Evolutionary conservation across 495 filamentous ascomycete species (phyloP), one percentile per base, ranked within the genome.

Genomic region (Penicillium samsonianum): DNA sequence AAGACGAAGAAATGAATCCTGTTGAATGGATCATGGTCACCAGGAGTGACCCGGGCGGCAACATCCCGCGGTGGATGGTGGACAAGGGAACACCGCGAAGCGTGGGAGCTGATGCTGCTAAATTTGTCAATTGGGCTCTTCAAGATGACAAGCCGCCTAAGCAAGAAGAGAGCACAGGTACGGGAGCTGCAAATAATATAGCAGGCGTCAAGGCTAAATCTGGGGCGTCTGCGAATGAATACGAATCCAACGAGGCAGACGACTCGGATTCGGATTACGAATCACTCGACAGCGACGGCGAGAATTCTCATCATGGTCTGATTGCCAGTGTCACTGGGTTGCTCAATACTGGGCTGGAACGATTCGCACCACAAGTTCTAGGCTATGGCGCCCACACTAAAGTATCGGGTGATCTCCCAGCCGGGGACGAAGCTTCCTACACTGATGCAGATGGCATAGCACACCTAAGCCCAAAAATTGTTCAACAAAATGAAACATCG

Each of bases 21-120:
- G 84, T 97, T 14, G 93, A 97, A 70, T 98, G 93, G 93, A 85
- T 96, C 35, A 96, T 97, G 94, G 84, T 97, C 22, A 96, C 93
- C 2, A 79, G 93, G n/a, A 92, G 88, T 69, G 91, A 97, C 62
- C 93, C 93, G 0, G 93, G 94, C 22, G 94, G 93, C 31, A 94
- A 83, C 52, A 92, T 97, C 8, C 93, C 93, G 0, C 82, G 90
- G 26, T 98, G 94, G 75, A 90, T 98, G 87, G 89, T 98, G 20
- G 94, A 97, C 70, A 85, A 91, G 65, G 90, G 90, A 38, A 98
- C 93, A 1, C 93, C 93, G 0, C 82, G 80, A 11, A 88, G 91
- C 19, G 95, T 98, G 59, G 84, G 90, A 16, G 73, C 76, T 23
- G 93, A 97, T 68, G 91, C 92, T 0, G 82, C 78, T 50, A 93